Conservation (phyloP, 805 yeast genomes). For the Saturnispora saitoi region DNA sequence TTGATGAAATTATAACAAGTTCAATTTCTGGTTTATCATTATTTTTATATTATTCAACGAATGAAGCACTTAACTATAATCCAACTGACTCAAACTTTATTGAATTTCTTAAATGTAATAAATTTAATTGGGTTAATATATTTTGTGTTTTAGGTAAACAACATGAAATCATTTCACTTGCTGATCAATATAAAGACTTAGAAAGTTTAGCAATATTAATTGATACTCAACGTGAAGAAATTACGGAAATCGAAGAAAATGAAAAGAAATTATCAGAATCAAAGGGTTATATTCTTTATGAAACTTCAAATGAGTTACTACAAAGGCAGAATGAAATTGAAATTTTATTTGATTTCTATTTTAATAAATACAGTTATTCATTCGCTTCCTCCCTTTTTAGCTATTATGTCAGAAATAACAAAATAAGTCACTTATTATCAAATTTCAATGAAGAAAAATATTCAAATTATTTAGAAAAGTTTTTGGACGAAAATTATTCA, state of each 20-base stretch:
- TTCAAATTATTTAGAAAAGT: slow-evolving; percentile 40
- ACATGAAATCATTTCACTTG: slow-evolving; percentile 48
- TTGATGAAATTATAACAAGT: slow-evolving; percentile 6
- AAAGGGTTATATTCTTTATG: slow-evolving; percentile 7
- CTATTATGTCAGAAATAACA: slow-evolving; percentile 45
- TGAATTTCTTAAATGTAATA: slow-evolving; percentile 13
- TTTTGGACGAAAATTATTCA: slow-evolving; percentile 34
- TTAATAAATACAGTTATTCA: slow-evolving; percentile 52
- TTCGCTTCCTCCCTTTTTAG: slow-evolving; percentile 62
- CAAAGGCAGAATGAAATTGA: slow-evolving; percentile 12
- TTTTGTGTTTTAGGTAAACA: slow-evolving; percentile 43
- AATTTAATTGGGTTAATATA: slow-evolving; percentile 48
- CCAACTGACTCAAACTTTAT: slow-evolving; percentile 7
- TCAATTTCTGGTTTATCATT: slow-evolving; percentile 17
- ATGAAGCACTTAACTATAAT: slow-evolving; percentile 8
- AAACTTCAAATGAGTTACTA: slow-evolving; percentile 16
- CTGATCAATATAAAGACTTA: slow-evolving; percentile 61
- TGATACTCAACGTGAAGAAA: slow-evolving; percentile 34
- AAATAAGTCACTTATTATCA: slow-evolving; percentile 44
- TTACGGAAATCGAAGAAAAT: slow-evolving; percentile 20
- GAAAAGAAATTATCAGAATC: slow-evolving; percentile 17
- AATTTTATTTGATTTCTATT: slow-evolving; percentile 37
- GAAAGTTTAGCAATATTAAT: slow-evolving; percentile 50
- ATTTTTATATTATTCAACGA: slow-evolving; percentile 20
- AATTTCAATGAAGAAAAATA: slow-evolving; percentile 42